phyloP scores from a whole-genome alignment of 2,329 filamentous ascomycete genomes.

The Pseudopyrenochaeta lycopersici region DNA sequence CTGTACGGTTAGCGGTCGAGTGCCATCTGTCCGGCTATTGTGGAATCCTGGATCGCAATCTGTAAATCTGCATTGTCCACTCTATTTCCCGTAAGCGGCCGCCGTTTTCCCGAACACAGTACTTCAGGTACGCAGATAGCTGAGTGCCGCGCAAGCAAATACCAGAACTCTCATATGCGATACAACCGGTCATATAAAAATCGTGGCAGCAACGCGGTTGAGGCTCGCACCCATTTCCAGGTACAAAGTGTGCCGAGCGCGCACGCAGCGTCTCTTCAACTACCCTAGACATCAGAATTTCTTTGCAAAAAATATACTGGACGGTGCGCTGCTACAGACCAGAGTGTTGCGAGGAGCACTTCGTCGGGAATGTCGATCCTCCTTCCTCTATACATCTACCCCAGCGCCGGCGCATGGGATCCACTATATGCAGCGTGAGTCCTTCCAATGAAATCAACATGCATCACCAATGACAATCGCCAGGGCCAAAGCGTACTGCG shows the following conservation, averaged over 20 bases:
- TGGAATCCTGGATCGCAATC: slow-evolving; percentile 6
- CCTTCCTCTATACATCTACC: slow-evolving; percentile 63
- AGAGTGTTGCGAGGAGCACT: background rate
- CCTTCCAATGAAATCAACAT: background rate
- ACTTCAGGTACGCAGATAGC: background rate
- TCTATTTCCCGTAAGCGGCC: slow-evolving; percentile 2
- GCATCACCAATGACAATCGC: background rate
- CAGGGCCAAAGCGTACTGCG: slow-evolving; percentile 44
- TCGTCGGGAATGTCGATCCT: slow-evolving; percentile 49
- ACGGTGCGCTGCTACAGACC: background rate
- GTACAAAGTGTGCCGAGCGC: slow-evolving; percentile 8
- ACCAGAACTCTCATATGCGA: background rate
- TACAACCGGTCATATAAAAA: slow-evolving; percentile 8
- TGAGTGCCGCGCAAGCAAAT: slow-evolving; percentile 1
- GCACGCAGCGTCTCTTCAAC: background rate
- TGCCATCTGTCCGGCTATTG: slow-evolving; percentile 10
- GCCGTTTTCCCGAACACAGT: slow-evolving; percentile 5
- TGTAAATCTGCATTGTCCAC: slow-evolving; percentile 2
- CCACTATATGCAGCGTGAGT: slow-evolving; percentile 57
- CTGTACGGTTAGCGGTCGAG: background rate
- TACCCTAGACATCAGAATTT: background rate
- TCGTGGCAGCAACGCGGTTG: slow-evolving; percentile 4
- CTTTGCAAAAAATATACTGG: background rate
- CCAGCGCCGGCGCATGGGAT: slow-evolving; percentile 57
- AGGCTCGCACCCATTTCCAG: slow-evolving; percentile 8